Evolutionary conservation across 2,329 filamentous ascomycete species (phyloP), one percentile per base, ranked within the genome.

Genomic region (Phaeosphaeria sp.): DNA sequence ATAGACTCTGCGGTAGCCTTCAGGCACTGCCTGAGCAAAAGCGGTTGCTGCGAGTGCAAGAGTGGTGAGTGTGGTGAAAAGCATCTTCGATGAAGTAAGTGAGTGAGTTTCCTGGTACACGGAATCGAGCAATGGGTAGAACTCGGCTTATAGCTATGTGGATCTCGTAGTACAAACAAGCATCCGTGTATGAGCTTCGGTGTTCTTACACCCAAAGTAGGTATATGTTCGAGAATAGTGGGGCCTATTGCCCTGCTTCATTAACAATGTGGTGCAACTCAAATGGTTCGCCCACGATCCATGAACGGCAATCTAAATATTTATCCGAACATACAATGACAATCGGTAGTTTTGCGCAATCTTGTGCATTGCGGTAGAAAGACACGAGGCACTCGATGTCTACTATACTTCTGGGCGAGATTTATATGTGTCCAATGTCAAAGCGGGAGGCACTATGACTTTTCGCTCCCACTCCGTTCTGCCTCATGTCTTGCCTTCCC

Each of bases 1-100:
- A 59, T 71, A 73, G 25, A 73, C 70, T 21, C 56, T 64, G 39
- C 69, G 69, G 48, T 74, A 73, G 25, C 68, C 71, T 22, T 56
- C 63, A 9, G 69, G 69, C 7, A 53, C 21, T 24, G 51, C 56
- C 50, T 72, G 67, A 21, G 66, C 57, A 11, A 74, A 40, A 36
- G 61, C 61, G 8, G 63, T 63, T 24, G 61, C 65, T 17, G 64
- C 63, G 39, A 74, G 56, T 15, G 64, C 65, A 24, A 71, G 53
- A 21, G 57, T 40, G 44, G 72, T 13, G 22, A 73, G 20, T 3
- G 61, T 51, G 5, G 46, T 57, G 6, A 55, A 49, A 15, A 71
- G 48, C 71, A 73, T 74, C n/a, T 49, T 64, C 43, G 45, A 36
- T 39, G 49, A 45, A n/a, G 17, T 53, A 33, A 30, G 39, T 15